Evolutionary conservation across 768 basidiomycete species (phyloP).

Genomic region (Saitozyma sp.): DNA sequence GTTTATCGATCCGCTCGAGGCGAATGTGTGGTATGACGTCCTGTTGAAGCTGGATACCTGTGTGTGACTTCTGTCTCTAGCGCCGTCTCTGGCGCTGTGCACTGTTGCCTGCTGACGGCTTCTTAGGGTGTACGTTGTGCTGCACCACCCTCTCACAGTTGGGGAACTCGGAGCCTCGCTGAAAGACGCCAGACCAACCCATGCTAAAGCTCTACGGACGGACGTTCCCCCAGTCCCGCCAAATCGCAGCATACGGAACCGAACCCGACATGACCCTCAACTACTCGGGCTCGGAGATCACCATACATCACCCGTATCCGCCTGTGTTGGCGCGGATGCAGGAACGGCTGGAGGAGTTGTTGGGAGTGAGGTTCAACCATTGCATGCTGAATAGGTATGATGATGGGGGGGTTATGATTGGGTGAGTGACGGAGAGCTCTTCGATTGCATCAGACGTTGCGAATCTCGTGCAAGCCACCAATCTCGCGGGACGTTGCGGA

Average conservation of each 20-base stretch:
- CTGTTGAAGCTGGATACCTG: conserved; percentile 52
- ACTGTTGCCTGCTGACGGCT: background rate
- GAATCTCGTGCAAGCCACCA: background rate
- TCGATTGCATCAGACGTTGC: background rate
- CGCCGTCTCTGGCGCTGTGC: background rate
- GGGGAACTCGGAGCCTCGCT: background rate
- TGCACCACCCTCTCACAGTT: too few species aligned
- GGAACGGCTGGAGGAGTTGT: conserved; percentile 41
- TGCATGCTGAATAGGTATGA: conserved; percentile 56
- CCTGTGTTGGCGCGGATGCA: conserved; percentile 49
- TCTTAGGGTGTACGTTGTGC: conserved; percentile 21
- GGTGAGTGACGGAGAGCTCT: conserved; percentile 26
- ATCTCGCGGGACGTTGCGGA: too few species aligned
- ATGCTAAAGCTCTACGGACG: conserved; percentile 56
- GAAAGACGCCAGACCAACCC: conserved; percentile 51
- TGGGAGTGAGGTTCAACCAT: conserved; percentile 55
- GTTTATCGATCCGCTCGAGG: conserved; percentile 46
- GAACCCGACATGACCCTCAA: conserved; percentile 44
- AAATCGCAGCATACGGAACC: conserved; percentile 55
- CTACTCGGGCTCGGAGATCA: conserved; percentile 54
- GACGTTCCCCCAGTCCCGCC: conserved; percentile 53
- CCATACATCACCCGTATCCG: conserved; percentile 53
- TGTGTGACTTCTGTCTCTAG: conserved; percentile 22
- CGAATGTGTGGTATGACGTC: conserved; percentile 50
- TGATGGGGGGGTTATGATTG: conserved; percentile 53